Evolutionary conservation across 495 filamentous ascomycete genomes (phyloP).

Genomic region (Penicillium silybi): DNA sequence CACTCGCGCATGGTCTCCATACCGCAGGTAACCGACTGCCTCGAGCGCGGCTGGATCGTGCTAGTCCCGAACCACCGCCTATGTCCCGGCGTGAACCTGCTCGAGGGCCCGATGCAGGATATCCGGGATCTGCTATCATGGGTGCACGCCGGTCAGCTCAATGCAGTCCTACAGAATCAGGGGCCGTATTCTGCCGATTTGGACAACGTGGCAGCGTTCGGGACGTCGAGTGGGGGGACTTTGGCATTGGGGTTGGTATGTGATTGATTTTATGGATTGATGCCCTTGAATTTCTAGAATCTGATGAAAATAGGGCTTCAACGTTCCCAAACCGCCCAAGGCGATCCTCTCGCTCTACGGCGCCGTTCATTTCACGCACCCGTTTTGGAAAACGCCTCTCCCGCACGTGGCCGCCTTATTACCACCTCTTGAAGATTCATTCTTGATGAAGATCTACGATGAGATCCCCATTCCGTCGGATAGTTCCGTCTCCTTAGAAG

Average conservation of each 20-base stretch:
- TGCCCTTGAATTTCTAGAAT: neutral
- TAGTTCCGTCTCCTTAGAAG: conserved; percentile 32
- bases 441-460: conserved; percentile 26
- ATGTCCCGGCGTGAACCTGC: conserved; percentile 29
- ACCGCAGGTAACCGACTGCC: conserved; percentile 31
- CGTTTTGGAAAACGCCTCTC: conserved; percentile 59
- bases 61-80: conserved; percentile 34
- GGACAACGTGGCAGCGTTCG: conserved; percentile 32
- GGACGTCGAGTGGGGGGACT: conserved; percentile 30
- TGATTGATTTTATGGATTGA: neutral
- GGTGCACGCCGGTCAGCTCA: conserved; percentile 24
- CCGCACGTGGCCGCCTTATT: conserved; percentile 53
- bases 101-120: conserved; percentile 29
- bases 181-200: conserved; percentile 18
- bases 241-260: conserved; percentile 29
- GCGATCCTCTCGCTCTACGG: conserved; percentile 38
- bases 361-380: conserved; percentile 30
- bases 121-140: conserved; percentile 27
- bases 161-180: conserved; percentile 9
- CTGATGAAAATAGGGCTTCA: conserved; percentile 20
- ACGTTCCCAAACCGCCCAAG: conserved; percentile 16
- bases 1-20: conserved; percentile 31
- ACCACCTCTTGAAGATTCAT: conserved; percentile 7
- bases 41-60: conserved; percentile 36
- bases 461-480: conserved; percentile 26